Evolutionary conservation across 768 basidiomycete genomes (phyloP), one percentile per base, ranked within the genome.

Genomic region (Pulveroboletus sp.): DNA sequence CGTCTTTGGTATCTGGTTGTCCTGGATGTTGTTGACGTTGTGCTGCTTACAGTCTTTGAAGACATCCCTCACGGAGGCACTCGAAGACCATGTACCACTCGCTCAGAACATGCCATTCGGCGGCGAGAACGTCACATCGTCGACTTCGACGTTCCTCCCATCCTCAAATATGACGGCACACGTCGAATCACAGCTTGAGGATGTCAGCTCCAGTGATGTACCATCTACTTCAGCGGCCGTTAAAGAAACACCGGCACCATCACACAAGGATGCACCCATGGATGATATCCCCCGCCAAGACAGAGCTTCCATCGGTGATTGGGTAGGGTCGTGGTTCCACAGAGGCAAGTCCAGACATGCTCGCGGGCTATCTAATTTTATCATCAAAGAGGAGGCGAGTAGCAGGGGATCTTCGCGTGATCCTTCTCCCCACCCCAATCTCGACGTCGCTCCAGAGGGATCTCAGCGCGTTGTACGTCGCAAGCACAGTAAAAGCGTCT

Each of bases 321-420:
- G 88, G 88, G 80, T 89, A 76, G 86, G 87, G 0, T 81, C 78
- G 0, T 86, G 80, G 82, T 83, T 86, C 76, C 73, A 70, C 15
- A 83, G 82, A 62, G 74, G 78, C 31, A 78, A 68, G 55, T 40
- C 62, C 32, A 72, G 64, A 49, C 53, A 55, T 15, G 51, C 58
- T n/a, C 60, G 65, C 21, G 49, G 58, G 42, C 15, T 64, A n/a
- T 43, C 60, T 21, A 41, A 51, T 8, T 14, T 50, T 7, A 12
- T 52, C 36, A 61, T 57, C 54, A 69, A 56, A 36, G 60, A 68
- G 32, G 62, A 66, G 37, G 28, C 39, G 1, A 30, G 46, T 15
- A 54, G 49, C 54, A 64, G 60, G 33, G 57, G 50, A 17, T 49
- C 57, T 0, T 62, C 62, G 36, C 51, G 56, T 31, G 56, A 63